phyloP scores from a whole-genome alignment of 1,284 basidiomycete species.

The Cystobasidiaceae sp. region DNA sequence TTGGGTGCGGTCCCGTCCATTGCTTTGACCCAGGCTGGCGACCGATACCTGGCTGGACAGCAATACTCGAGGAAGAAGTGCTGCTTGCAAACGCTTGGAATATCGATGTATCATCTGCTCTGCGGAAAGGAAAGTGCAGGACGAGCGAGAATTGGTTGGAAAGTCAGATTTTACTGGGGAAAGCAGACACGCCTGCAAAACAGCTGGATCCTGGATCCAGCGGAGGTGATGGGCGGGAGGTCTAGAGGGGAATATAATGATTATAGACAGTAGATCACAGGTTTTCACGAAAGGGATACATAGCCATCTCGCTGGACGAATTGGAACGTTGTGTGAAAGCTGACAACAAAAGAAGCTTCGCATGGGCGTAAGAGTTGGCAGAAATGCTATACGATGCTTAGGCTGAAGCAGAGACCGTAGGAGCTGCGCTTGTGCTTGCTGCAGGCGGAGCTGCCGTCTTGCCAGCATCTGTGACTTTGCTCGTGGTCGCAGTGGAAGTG shows the following conservation, averaged over 20 bases:
- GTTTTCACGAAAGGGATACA: too few relatives aligned
- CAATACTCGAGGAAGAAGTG: constrained; percentile 27
- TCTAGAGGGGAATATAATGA: too few relatives aligned
- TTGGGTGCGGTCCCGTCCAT: background rate
- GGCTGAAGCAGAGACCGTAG: constrained; percentile 9
- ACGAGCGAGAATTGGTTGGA: background rate
- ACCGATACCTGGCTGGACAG: constrained; percentile 10
- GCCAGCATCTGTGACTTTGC: background rate
- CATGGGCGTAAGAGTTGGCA: background rate
- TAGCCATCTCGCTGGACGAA: too few relatives aligned
- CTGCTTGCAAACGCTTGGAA: constrained; percentile 27
- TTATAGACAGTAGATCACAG: too few relatives aligned
- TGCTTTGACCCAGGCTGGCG: constrained; percentile 12
- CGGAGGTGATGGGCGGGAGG: too few relatives aligned
- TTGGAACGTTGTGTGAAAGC: too few relatives aligned
- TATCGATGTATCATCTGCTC: constrained; percentile 27
- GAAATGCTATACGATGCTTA: background rate
- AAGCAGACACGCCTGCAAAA: too few relatives aligned
- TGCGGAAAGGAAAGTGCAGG: background rate
- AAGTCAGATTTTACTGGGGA: too few relatives aligned
- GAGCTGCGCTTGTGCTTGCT: background rate
- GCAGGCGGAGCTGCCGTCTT: background rate
- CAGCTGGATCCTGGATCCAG: too few relatives aligned
- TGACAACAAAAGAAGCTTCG: background rate
- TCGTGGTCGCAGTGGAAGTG: background rate